Evolutionary conservation across 1,139 yeast genomes (phyloP), one percentile per base, ranked within the genome.

Genomic region (Nematodospora anomalae): DNA sequence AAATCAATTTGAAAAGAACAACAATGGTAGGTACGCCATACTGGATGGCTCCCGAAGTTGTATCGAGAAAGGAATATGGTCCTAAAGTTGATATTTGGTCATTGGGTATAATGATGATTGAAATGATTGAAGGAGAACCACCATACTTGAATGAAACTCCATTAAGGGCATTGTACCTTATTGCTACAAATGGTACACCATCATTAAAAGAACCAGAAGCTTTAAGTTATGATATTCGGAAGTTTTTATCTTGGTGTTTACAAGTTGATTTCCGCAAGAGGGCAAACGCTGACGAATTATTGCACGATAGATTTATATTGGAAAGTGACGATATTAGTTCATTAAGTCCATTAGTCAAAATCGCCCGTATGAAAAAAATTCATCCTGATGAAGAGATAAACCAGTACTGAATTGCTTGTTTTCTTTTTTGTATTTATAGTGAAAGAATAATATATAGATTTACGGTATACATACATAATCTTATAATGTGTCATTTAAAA

Each of bases 1-100:
- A 90, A 53, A 71, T 78, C 35, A 83, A 86, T 42, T 65, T 83
- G 44, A 90, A 90, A 62, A 79, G 98, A 60, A 89, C 95, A 6
- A 92, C 98, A 3, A 87, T 92, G 95, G 98, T 92, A 13, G 98
- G 98, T n/a, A 92, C 98, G 0, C 98, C 98, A 4, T 92, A 92
- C 60, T 92, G 98, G 98, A 92, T 92, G 98, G 98, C 98, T 0
- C 98, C 98, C 2, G 98, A 92, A 62, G 96, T 92, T 40, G 96
- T 92, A 14, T 80, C 89, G 7, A 73, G 96, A 47, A 89, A 90
- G 57, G 96, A 89, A 52, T 92, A 92, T 58, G 98, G 97, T 2
- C 95, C 97, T 27, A 90, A 94, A 62, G 96, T 92, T 39, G 98
- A 92, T 62, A 83, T 94, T 35, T 92, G 98, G 98, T 87, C 96